Percentiles rank a stretch among this genome's conserved stretches.
Evolutionary conservation across 345 rosid genomes (phyloP).

Genomic region (Euphorbia peplus): DNA sequence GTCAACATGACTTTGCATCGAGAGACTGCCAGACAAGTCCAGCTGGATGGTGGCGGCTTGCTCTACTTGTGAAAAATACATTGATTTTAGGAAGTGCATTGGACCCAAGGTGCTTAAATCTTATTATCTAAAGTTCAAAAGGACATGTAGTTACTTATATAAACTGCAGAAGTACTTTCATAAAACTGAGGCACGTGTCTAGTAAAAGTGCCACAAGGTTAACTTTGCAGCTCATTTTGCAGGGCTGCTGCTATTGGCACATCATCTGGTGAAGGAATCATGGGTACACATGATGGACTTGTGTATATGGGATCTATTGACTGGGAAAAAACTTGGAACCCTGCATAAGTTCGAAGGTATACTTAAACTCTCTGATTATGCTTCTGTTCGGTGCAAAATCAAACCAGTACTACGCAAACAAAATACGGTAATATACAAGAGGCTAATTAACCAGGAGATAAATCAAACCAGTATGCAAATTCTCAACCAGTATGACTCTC

Average conservation of each 20-base stretch:
- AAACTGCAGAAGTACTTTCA: constrained; percentile 4
- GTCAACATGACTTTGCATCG: constrained; percentile 28
- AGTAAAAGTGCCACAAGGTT: background rate
- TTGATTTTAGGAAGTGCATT: constrained; percentile 57
- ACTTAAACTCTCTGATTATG: background rate
- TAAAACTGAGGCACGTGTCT: background rate
- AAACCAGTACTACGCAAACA: too few species aligned
- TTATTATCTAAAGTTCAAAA: constrained; percentile 1
- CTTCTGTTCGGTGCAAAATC: background rate
- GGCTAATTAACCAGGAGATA: too few species aligned
- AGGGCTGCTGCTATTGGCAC: constrained; percentile 56
- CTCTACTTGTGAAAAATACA: constrained; percentile 53
- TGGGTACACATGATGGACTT: constrained; percentile 66
- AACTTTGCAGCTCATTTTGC: constrained; percentile 27
- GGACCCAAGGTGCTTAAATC: constrained; percentile 57
- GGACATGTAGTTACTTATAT: background rate
- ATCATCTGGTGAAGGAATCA: constrained; percentile 58
- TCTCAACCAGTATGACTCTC: too few species aligned
- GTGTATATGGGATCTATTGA: constrained; percentile 68
- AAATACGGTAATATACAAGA: too few species aligned
- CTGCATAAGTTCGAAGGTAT: constrained; percentile 78
- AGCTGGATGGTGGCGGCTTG: constrained; percentile 62
- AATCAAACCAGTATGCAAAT: too few species aligned
- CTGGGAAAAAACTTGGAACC: constrained; percentile 57
- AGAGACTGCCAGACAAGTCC: constrained; percentile 32